Evolutionary conservation across 2,329 filamentous ascomycete genomes (phyloP).

Genomic region (Albophoma yamanashiensis): DNA sequence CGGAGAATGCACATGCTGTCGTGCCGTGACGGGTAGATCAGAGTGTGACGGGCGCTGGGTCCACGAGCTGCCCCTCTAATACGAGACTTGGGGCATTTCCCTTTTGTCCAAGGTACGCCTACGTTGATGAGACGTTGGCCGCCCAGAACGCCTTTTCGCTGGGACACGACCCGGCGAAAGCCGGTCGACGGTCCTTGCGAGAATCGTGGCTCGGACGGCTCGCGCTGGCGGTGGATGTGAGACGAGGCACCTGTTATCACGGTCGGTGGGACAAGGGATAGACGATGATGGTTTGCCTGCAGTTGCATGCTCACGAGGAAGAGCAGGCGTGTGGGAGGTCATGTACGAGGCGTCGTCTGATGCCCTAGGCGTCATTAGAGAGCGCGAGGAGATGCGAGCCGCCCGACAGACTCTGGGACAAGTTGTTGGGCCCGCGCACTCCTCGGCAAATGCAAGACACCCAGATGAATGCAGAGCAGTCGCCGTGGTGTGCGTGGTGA

Average conservation of each 20-base stretch:
- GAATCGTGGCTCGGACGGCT: not conserved
- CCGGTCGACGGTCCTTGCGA: not conserved
- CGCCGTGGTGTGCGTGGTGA: not conserved
- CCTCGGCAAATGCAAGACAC: not conserved
- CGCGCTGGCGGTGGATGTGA: not conserved
- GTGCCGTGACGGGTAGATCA: not conserved
- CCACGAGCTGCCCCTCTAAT: not conserved
- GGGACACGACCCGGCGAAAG: not conserved
- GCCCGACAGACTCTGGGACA: not conserved
- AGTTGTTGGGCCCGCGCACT: not conserved
- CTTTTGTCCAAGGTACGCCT: not conserved
- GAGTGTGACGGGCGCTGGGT: not conserved
- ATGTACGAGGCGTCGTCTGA: not conserved
- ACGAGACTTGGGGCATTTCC: not conserved
- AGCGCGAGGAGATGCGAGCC: not conserved
- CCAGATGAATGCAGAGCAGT: slow-evolving; percentile 19
- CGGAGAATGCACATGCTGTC: not conserved
- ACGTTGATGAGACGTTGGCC: not conserved
- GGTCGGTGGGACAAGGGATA: not conserved
- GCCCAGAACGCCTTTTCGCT: not conserved
- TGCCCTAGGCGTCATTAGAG: not conserved
- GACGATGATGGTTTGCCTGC: not conserved
- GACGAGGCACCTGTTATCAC: not conserved
- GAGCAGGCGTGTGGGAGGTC: not conserved
- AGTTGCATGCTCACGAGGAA: not conserved